phyloP scores from a whole-genome alignment of 106 monocot genomes.

The Narthecium ossifragum region DNA sequence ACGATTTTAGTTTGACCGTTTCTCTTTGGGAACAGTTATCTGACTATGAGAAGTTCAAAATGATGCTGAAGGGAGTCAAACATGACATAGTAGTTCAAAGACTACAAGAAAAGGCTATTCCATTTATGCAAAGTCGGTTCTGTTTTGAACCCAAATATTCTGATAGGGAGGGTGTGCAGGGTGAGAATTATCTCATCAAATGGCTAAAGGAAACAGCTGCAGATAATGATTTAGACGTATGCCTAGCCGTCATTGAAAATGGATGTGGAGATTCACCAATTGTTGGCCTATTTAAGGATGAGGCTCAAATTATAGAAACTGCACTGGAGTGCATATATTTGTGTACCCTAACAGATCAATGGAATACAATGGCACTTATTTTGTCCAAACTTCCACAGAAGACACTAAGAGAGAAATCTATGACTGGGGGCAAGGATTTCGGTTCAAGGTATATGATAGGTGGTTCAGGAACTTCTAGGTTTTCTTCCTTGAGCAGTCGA shows the following conservation, averaged over 20 bases:
- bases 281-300: constrained; percentile 58
- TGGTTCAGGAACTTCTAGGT: constrained; percentile 27
- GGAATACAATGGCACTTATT: constrained; percentile 82
- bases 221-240: constrained; percentile 65
- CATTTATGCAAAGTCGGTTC: constrained; percentile 63
- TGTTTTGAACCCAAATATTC: background rate
- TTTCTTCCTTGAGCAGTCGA: constrained; percentile 29
- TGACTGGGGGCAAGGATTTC: constrained; percentile 15
- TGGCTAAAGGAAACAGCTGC: constrained; percentile 88
- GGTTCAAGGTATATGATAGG: constrained; percentile 28
- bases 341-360: constrained; percentile 73
- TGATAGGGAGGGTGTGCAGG: constrained; percentile 13
- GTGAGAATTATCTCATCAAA: constrained; percentile 48
- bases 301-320: constrained; percentile 58
- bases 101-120: constrained; percentile 59
- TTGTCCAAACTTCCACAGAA: constrained; percentile 64
- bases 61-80: constrained; percentile 61
- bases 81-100: constrained; percentile 52
- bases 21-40: constrained; percentile 69
- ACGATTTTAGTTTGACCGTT: constrained; percentile 63
- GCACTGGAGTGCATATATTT: constrained; percentile 66
- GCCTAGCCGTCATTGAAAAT: constrained; percentile 72
- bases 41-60: constrained; percentile 82
- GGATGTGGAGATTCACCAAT: constrained; percentile 51
- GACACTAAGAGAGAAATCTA: constrained; percentile 36